These are phyloP conservation scores for Diaporthe caulivora DNA, from an alignment of 2,329 filamentous ascomycete genomes.

Conservation along the genomic window DNA sequence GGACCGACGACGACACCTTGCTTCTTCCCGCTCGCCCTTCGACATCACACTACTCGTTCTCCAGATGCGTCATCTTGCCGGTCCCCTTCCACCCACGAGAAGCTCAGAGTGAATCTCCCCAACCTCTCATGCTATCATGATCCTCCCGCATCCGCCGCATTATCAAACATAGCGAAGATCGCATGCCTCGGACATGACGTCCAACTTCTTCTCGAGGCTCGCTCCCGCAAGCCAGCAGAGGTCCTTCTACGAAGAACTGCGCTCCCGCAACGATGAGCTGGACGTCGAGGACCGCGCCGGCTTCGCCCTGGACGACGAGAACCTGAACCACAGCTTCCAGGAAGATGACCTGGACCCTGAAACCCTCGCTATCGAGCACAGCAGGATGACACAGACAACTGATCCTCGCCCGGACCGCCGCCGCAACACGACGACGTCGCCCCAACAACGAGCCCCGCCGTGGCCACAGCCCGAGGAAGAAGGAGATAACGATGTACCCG, in stretches of 20 bases:
- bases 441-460: neutral
- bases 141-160: neutral
- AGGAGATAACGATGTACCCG: conserved; percentile 72
- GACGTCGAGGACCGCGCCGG: conserved; percentile 58
- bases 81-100: neutral
- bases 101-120: conserved; percentile 7
- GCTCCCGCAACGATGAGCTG: conserved; percentile 53
- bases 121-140: conserved; percentile 36
- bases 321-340: conserved; percentile 63
- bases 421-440: conserved; percentile 32
- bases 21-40: neutral
- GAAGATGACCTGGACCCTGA: conserved; percentile 62
- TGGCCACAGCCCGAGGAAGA: conserved; percentile 61
- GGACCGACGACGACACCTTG: neutral
- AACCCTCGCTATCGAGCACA: conserved; percentile 59
- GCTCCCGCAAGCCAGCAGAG: conserved; percentile 50
- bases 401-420: conserved; percentile 37
- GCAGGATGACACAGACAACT: conserved; percentile 52
- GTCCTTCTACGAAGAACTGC: conserved; percentile 65
- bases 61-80: conserved; percentile 1
- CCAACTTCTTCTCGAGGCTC: conserved; percentile 62
- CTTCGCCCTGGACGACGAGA: conserved; percentile 65
- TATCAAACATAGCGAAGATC: conserved; percentile 25
- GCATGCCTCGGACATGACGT: conserved; percentile 53
- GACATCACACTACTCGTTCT: neutral